Conservation (phyloP, 2,329 filamentous ascomycete genomes). For the Aotearoamyces nothofagi region DNA sequence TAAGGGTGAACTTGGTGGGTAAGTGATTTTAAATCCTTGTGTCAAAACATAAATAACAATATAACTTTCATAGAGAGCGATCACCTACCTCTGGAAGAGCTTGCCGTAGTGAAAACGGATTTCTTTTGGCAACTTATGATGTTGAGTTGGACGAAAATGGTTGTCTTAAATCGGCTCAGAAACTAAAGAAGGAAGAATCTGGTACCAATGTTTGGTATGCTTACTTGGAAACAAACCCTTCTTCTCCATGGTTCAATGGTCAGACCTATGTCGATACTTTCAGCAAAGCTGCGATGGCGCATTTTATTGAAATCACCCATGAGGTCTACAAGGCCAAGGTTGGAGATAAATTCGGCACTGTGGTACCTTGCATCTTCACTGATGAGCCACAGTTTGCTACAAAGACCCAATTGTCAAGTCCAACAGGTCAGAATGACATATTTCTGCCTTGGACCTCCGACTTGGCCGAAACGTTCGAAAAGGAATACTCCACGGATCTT, state of each 20-base stretch:
- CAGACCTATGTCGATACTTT: conserved; percentile 19
- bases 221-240: conserved; percentile 18
- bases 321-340: conserved; percentile 17
- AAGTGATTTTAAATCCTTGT: too few relatives aligned
- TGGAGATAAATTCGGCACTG: conserved; percentile 16
- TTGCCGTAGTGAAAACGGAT: too few relatives aligned
- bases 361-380: conserved; percentile 19
- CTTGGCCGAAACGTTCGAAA: conserved; percentile 13
- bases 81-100: too few relatives aligned
- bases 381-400: conserved; percentile 20
- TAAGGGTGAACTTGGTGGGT: too few relatives aligned
- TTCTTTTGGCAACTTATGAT: too few relatives aligned
- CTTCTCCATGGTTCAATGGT: conserved; percentile 19
- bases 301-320: conserved; percentile 18
- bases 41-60: too few relatives aligned
- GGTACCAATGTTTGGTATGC: conserved; percentile 18
- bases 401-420: conserved; percentile 16
- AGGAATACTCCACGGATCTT: conserved; percentile 13
- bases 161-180: conserved; percentile 12
- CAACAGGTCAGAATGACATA: conserved; percentile 12
- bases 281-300: conserved; percentile 13
- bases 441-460: conserved; percentile 19
- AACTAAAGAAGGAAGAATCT: conserved; percentile 9
- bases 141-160: too few relatives aligned
- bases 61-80: too few relatives aligned